Evolutionary conservation across 2,329 filamentous ascomycete species (phyloP), one percentile per base, ranked within the genome.

Genomic region (Ophiostoma pallidulum): DNA sequence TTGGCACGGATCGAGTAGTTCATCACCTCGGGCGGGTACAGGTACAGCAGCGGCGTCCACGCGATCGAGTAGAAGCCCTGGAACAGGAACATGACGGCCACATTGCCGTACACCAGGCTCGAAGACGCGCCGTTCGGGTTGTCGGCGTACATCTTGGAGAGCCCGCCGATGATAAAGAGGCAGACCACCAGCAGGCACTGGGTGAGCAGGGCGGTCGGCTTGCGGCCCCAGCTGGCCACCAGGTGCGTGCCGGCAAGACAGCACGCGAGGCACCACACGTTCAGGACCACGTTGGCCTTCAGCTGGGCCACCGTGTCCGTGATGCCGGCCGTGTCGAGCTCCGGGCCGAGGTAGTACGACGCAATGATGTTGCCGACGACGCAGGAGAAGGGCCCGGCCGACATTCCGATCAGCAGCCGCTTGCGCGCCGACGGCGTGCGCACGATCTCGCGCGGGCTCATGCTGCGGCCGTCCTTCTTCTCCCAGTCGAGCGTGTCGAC

Each of bases 51-150:
- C 3, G 71, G 71, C 7, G 71, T 75, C 68, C 68, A 73, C 1
- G 65, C 70, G n/a, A 75, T 59, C 1, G 64, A 66, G 54, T 75
- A 77, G 45, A 67, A 68, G 0, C 69, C 72, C 47, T 73, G 69
- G 55, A 75, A 76, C 2, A 75, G 58, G 54, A 75, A 75, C 56
- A 75, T 72, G 12, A 67, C 59, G 0, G 69, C 69, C 0, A 74
- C 67, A 10, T 66, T 64, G 6, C 64, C 69, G 49, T 73, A 72
- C 18, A 58, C 52, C 0, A 60, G 53, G 22, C 35, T 32, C 20
- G 32, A 33, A 9, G 60, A 60, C 5, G 58, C 59, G 3, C 55
- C 54, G 10, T 56, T 45, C 6, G 57, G 56, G 36, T 62, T 41
- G 41, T 61, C 60, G 10, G 57, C 57, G 22, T 62, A 66, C 16